A percentile compares a stretch with the other conserved stretches of the same genome.
Evolutionary conservation across 2,329 filamentous ascomycete species (phyloP).

Genomic region (Neocucurbitaria cava): DNA sequence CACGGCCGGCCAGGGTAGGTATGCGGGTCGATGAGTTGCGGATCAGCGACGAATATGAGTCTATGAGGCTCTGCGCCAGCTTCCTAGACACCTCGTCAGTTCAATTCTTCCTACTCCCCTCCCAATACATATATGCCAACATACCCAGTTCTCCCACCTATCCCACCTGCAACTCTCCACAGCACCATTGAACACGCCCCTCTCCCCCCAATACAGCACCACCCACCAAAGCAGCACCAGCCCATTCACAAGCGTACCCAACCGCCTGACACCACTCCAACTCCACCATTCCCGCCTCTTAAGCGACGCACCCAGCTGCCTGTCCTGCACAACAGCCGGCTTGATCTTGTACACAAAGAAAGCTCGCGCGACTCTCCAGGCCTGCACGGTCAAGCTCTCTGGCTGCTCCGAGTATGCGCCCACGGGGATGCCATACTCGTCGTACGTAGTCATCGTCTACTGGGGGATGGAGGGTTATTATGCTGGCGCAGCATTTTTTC

Average conservation of each 20-base stretch:
- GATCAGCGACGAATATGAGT: slow-evolving; percentile 84
- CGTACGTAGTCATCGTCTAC: slow-evolving; percentile 46
- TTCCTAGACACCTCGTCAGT: slow-evolving; percentile 63
- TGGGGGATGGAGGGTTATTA: slow-evolving; percentile 2
- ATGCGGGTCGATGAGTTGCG: slow-evolving; percentile 90
- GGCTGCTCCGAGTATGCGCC: slow-evolving; percentile 47
- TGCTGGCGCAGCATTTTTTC: slow-evolving; percentile 41
- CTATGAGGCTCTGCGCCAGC: slow-evolving; percentile 79
- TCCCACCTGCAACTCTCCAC: slow-evolving; percentile 80
- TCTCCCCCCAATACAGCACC: slow-evolving; percentile 84
- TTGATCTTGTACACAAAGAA: slow-evolving; percentile 41
- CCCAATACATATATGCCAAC: not conserved
- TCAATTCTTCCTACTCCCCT: slow-evolving; percentile 18
- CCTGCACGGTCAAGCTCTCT: slow-evolving; percentile 42
- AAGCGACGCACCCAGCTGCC: slow-evolving; percentile 12
- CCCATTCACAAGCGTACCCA: slow-evolving; percentile 48
- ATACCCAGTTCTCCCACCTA: slow-evolving; percentile 91
- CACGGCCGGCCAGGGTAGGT: slow-evolving; percentile 88
- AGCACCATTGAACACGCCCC: slow-evolving; percentile 74
- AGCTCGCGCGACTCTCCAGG: slow-evolving; percentile 36
- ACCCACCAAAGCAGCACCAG: slow-evolving; percentile 77
- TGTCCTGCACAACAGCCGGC: slow-evolving; percentile 27
- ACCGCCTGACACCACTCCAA: slow-evolving; percentile 28
- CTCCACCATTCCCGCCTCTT: slow-evolving; percentile 31
- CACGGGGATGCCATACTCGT: slow-evolving; percentile 49